phyloP scores from a whole-genome alignment of 108 stramenopile genomes.

The Schizochytrium sp. region DNA sequence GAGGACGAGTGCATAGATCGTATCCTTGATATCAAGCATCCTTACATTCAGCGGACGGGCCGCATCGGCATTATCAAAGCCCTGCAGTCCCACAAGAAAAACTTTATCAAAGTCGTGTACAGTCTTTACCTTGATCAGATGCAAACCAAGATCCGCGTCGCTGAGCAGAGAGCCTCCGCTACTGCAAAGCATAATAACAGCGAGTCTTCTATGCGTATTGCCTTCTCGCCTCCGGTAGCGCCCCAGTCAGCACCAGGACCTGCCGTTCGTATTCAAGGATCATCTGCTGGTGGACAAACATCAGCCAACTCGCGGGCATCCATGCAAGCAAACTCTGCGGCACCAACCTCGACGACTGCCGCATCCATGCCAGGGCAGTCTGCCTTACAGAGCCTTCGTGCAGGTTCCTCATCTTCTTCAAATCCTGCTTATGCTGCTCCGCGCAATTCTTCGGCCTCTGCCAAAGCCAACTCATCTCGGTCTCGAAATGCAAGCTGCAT shows the following conservation, averaged over 20 bases:
- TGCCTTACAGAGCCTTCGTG: slow-evolving; percentile 41
- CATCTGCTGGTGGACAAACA: background rate
- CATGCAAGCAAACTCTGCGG: no score
- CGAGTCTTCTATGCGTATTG: background rate
- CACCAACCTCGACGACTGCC: background rate
- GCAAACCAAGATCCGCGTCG: slow-evolving; percentile 16
- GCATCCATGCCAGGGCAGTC: slow-evolving; percentile 68
- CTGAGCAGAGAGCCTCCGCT: slow-evolving; percentile 46
- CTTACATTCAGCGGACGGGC: slow-evolving; percentile 34
- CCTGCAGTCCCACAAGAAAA: slow-evolving; percentile 7
- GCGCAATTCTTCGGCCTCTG: background rate
- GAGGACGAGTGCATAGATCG: slow-evolving; percentile 19
- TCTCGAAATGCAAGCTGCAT: slow-evolving; percentile 70
- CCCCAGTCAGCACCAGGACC: slow-evolving; percentile 36
- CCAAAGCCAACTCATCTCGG: background rate
- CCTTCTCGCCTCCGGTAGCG: slow-evolving; percentile 49
- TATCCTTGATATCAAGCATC: slow-evolving; percentile 20
- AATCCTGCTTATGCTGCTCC: background rate
- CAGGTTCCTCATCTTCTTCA: background rate
- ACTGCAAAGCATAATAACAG: background rate
- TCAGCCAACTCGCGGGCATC: no score
- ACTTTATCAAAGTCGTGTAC: slow-evolving; percentile 48
- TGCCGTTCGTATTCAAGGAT: background rate
- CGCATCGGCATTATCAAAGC: slow-evolving; percentile 5
- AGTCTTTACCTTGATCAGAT: slow-evolving; percentile 46